These are phyloP conservation scores for Irpex lacteus DNA, from an alignment of 1,284 basidiomycete genomes.

Conservation along the genomic window DNA sequence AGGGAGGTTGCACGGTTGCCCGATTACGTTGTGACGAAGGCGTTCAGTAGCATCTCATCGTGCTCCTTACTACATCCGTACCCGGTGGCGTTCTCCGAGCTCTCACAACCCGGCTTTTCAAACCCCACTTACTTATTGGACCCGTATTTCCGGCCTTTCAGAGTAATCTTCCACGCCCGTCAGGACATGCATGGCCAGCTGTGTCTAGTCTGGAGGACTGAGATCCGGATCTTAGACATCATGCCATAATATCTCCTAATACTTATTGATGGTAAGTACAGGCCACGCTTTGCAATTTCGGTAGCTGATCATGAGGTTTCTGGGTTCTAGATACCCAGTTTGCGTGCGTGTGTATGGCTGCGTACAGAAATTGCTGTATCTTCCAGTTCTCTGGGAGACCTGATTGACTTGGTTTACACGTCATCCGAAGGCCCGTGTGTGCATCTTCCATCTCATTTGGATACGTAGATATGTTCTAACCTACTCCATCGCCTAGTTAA, in stretches of 20 bases:
- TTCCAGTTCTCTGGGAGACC: background rate
- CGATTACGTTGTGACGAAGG: background rate
- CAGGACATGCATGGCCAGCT: background rate
- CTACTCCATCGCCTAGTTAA: too few relatives aligned
- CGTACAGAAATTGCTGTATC: background rate
- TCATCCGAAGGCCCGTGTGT: background rate
- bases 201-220: background rate
- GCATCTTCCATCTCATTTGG: background rate
- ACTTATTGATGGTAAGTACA: background rate
- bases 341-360: too few relatives aligned
- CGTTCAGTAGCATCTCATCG: background rate
- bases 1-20: background rate
- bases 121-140: background rate
- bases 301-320: too few relatives aligned
- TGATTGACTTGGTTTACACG: background rate
- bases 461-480: background rate
- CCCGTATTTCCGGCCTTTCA: background rate
- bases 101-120: background rate
- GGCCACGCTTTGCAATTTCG: too few relatives aligned
- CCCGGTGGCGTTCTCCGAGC: background rate
- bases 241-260: background rate
- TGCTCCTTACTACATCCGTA: background rate
- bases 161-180: background rate
- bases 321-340: too few relatives aligned
- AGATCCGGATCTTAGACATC: background rate